A percentile compares a stretch with the other conserved stretches of the same genome.
Evolutionary conservation across 805 yeast genomes (phyloP).

Genomic region (Lipomyces yamadae): DNA sequence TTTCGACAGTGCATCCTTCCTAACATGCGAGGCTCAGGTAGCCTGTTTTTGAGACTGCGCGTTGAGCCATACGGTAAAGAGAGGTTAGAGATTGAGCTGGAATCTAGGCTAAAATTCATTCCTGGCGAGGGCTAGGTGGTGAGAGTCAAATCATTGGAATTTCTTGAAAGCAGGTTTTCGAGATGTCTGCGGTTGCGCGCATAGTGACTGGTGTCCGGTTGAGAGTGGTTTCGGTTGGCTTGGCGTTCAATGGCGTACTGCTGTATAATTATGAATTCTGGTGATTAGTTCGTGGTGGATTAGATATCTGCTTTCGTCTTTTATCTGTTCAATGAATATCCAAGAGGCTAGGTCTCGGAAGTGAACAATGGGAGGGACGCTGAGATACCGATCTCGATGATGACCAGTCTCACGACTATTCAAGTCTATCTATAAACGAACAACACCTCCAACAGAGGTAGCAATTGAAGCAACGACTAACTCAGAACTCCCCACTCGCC

Average conservation of each 20-base stretch:
- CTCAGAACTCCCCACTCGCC: too few species aligned
- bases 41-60: constrained; percentile 8
- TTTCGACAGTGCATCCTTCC: constrained; percentile 12
- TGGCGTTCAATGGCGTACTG: constrained; percentile 1
- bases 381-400: too few species aligned
- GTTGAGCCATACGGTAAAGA: constrained; percentile 7
- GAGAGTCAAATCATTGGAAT: background rate
- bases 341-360: constrained; percentile 5
- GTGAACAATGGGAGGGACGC: background rate
- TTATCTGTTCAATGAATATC: constrained; percentile 3
- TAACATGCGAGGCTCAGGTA: constrained; percentile 11
- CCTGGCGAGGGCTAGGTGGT: constrained; percentile 5
- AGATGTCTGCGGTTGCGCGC: background rate
- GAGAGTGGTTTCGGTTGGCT: background rate
- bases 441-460: too few species aligned
- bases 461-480: too few species aligned
- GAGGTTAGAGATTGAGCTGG: constrained; percentile 6
- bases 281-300: background rate
- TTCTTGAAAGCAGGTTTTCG: background rate
- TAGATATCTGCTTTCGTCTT: background rate
- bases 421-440: too few species aligned
- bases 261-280: constrained; percentile 3
- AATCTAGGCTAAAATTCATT: constrained; percentile 1
- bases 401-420: too few species aligned
- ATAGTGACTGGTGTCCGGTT: background rate